A percentile compares a stretch with the other conserved stretches of the same genome.
phyloP scores from a whole-genome alignment of 108 stramenopile species.

The Craspedostauros australis region DNA sequence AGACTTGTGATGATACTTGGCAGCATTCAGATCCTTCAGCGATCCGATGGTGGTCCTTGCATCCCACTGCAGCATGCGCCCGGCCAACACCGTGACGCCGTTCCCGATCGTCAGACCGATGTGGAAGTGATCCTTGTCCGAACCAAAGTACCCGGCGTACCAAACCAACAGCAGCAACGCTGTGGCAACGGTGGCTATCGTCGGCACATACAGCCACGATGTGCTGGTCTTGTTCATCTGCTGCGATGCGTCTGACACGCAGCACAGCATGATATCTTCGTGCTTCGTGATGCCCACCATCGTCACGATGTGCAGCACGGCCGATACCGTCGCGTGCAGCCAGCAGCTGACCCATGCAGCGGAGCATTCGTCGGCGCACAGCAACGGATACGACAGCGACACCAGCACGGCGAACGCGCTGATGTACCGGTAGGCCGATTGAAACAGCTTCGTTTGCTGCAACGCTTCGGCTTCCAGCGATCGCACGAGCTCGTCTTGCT shows the following conservation, averaged over 20 bases:
- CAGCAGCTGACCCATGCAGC: slow-evolving; percentile 6
- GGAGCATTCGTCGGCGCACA: slow-evolving; percentile 27
- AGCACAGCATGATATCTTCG: not conserved
- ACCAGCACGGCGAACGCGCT: slow-evolving; percentile 11
- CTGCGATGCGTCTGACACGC: not conserved
- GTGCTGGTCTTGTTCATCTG: not conserved
- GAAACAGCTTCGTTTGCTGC: slow-evolving; percentile 11
- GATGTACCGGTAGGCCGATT: slow-evolving; percentile 7
- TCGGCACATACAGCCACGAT: not conserved
- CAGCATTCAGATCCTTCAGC: slow-evolving; percentile 12
- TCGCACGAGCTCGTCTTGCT: slow-evolving; percentile 17
- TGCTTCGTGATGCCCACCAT: not conserved
- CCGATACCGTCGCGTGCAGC: slow-evolving; percentile 11
- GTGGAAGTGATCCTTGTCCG: slow-evolving; percentile 22
- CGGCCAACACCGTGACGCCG: slow-evolving; percentile 17
- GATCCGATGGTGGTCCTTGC: slow-evolving; percentile 8
- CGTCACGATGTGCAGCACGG: not conserved
- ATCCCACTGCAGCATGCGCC: slow-evolving; percentile 21
- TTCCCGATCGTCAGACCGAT: slow-evolving; percentile 19
- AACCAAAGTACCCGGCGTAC: slow-evolving; percentile 7
- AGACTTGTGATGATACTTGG: slow-evolving; percentile 23
- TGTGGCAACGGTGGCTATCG: not conserved
- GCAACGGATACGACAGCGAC: slow-evolving; percentile 16
- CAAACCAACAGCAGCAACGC: slow-evolving; percentile 11
- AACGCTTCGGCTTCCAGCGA: slow-evolving; percentile 13